Evolutionary conservation across 1,139 yeast genomes (phyloP).

Genomic region (Zygosaccharomyces pseudobailii): DNA sequence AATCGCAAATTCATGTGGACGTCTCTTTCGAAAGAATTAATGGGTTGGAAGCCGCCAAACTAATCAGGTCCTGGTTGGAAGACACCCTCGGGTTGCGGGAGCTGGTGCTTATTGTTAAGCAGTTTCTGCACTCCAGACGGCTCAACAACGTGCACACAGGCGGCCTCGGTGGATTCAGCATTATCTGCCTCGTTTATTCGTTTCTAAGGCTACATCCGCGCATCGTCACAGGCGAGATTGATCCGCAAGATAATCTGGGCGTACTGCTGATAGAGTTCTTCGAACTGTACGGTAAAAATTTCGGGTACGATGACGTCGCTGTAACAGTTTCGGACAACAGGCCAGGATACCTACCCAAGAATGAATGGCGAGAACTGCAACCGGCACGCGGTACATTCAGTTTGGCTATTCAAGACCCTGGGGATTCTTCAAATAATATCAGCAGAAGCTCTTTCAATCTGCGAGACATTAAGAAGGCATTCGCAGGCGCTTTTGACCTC

Average conservation of each 20-base stretch:
- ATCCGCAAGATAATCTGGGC: slow-evolving; percentile 74
- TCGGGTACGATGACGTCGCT: slow-evolving; percentile 78
- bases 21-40: slow-evolving; percentile 85
- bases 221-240: slow-evolving; percentile 59
- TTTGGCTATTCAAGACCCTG: slow-evolving; percentile 85
- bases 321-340: slow-evolving; percentile 52
- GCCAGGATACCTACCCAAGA: slow-evolving; percentile 56
- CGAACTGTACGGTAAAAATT: slow-evolving; percentile 90
- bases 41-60: slow-evolving; percentile 80
- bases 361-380: slow-evolving; percentile 49
- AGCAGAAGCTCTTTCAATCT: slow-evolving; percentile 82
- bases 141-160: slow-evolving; percentile 93
- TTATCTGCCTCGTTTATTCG: slow-evolving; percentile 80
- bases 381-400: slow-evolving; percentile 51
- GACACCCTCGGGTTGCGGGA: slow-evolving; percentile 80
- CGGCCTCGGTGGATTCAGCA: slow-evolving; percentile 93
- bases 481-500: slow-evolving; percentile 86
- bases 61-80: slow-evolving; percentile 70
- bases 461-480: slow-evolving; percentile 76
- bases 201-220: slow-evolving; percentile 80
- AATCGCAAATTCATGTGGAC: slow-evolving; percentile 74
- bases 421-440: slow-evolving; percentile 75
- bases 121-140: slow-evolving; percentile 72
- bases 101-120: slow-evolving; percentile 78
- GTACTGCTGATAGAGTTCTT: slow-evolving; percentile 86